Base-by-base conservation (phyloP, 2,329 filamentous ascomycete genomes). In the Diplodia seriata region DNA sequence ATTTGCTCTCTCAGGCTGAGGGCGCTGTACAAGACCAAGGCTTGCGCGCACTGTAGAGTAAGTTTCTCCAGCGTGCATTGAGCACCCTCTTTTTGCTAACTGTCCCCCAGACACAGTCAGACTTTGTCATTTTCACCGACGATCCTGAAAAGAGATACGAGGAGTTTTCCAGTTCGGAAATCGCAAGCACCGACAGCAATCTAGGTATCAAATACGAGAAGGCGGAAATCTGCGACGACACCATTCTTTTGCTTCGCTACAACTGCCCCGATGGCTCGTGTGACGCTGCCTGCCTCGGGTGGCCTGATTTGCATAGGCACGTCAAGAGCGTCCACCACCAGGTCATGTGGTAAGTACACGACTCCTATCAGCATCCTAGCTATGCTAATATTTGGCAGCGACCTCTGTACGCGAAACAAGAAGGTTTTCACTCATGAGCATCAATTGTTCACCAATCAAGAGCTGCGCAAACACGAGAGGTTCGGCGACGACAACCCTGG, bases 401-500 rank as follows among this genome's bases (percentile, higher is more conserved):
- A 97, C 78, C 84, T 97, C 12, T 97, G 94, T 80, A 91, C 94
- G 7, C 85, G 93, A 69, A 94, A 97, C 83, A 99, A 99, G 81
- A 97, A 97, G 76, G 93, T 97, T 40, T 99, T 99, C 74, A 97
- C 95, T 1, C 95, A 99, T 80, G 95, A 99, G 80, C 95, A 99
- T 77, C 92, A 96, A 70, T 85, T 99, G 1, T 98, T 97, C 78
- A 90, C 91, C 0, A 86, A 89, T 70, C 87, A 89, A 70, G 92
- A 94, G 72, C 84, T 98, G 61, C 89, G 91, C 72, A 91, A 88
- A 74, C 95, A 99, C 78, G 96, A 98, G 85, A 91, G 88, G 70
- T 89, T 90, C 70, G 95, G 95, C 68, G 95, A 99, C 75, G 92
- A 98, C 77, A 90, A 90, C 71, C 94, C 94, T 4, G 94, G 95